These are phyloP conservation scores for Apiospora arundinis DNA, from an alignment of 2,329 filamentous ascomycete genomes.

Conservation along the genomic window DNA sequence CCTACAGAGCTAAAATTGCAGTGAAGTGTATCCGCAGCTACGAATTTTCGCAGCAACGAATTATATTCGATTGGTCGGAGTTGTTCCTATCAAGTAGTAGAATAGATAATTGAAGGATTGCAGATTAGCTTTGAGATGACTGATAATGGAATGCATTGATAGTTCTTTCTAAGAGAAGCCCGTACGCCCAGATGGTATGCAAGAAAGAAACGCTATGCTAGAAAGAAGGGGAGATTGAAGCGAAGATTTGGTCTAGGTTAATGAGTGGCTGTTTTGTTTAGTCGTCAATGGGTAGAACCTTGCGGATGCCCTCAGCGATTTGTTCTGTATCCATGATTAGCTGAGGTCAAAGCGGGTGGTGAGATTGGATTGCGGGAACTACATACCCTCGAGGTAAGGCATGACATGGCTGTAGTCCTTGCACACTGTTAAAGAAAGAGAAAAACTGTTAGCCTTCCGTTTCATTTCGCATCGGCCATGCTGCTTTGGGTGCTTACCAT, in stretches of 20 bases:
- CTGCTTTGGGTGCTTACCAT: constrained; percentile 27
- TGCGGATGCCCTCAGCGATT: constrained; percentile 27
- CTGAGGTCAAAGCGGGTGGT: neutral
- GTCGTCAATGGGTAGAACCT: constrained; percentile 30
- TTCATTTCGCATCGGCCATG: neutral
- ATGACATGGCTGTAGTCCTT: constrained; percentile 35
- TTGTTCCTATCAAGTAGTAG: too few relatives aligned
- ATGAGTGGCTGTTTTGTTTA: constrained; percentile 2
- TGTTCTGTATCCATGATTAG: constrained; percentile 22
- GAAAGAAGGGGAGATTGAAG: neutral
- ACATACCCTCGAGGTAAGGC: constrained; percentile 32
- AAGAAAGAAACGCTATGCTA: constrained; percentile 13
- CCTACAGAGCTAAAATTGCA: too few relatives aligned
- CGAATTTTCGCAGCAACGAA: too few relatives aligned
- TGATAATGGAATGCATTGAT: neutral
- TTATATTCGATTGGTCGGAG: too few relatives aligned
- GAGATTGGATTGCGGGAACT: too few relatives aligned
- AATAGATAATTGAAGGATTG: too few relatives aligned
- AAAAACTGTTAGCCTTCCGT: constrained; percentile 19
- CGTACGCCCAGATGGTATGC: constrained; percentile 12
- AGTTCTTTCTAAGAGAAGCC: neutral
- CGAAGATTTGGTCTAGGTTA: neutral
- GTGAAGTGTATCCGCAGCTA: too few relatives aligned
- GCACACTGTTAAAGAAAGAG: constrained; percentile 27
- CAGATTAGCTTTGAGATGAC: neutral